Base-by-base conservation (phyloP, 139 green algal species). In the Chlorella vulgaris region DNA sequence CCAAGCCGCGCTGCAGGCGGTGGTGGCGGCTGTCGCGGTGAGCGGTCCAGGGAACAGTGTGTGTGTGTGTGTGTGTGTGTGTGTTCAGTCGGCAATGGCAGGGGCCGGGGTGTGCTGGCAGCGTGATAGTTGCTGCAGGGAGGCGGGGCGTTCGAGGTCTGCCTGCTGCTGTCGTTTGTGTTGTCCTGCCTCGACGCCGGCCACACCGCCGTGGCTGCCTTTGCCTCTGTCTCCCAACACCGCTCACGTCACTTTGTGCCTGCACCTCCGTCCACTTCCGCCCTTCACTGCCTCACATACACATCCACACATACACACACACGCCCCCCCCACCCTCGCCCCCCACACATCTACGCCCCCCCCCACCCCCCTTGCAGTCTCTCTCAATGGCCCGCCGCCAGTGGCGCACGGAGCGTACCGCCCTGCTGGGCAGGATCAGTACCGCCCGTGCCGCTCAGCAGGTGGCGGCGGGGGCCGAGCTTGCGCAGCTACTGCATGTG, bases 391-490 rank as follows among this genome's bases (percentile, higher is more conserved):
- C 60, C 13, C 61, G 78, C 18, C 69, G 61, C 35, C 43, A 69
- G 39, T 88, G 84, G 84, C 69, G 84, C 1, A 29, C 39, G 7
- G 78, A 83, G 42, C 78, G 84, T 53, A 82, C 71, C 3, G 70
- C 51, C 0, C 53, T 55, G 26, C 62, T 89, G 28, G 84, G 87
- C 7, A 40, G 70, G 4, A 35, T 90, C 66, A 69, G 61, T 13
- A n/a, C 33, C 0, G 62, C 28, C 13, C 75, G 81, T 76, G 75
- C 87, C 28, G 74, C 80, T 42, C 58, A 29, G 38, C 58, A n/a
- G 50, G 73, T 79, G 73, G 73, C 26, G 36, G 62, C 83, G 60
- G 82, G 88, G 50, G 62, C 51, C 40, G 88, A 91, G 73, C 47
- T 88, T 50, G 15, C 82, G 47, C 31, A 1, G 42, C 62, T 75